Conservation (phyloP, 306 rosid genomes). For the Begonia loranthoides region DNA sequence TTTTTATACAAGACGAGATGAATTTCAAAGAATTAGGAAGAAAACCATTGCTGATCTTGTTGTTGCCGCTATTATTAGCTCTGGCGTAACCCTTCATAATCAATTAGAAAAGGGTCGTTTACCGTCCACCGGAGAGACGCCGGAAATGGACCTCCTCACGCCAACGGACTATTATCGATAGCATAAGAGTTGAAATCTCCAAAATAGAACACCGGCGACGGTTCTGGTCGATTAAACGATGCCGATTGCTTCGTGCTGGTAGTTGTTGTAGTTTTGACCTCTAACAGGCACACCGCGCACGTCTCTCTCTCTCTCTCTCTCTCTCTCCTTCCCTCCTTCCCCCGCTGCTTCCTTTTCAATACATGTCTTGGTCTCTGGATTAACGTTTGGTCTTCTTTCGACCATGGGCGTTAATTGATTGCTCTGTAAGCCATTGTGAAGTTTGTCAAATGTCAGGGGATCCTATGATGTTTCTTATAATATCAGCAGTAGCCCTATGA, state of each 20-base stretch:
- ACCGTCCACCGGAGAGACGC: background rate
- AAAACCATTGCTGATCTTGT: constrained; percentile 26
- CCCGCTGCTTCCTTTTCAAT: background rate
- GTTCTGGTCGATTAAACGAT: background rate
- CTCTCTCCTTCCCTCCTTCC: constrained; percentile 1
- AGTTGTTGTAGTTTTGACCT: background rate
- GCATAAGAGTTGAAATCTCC: background rate
- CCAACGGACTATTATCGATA: background rate
- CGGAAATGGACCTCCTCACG: background rate
- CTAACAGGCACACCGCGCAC: background rate
- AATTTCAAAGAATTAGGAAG: constrained; percentile 74
- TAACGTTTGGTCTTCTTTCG: too few species aligned
- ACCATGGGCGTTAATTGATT: too few species aligned
- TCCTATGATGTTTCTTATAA: too few species aligned
- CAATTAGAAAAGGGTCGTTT: background rate
- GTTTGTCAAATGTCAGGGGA: too few species aligned
- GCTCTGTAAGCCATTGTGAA: too few species aligned
- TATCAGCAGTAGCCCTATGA: too few species aligned
- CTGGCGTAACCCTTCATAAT: background rate
- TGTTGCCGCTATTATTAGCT: background rate
- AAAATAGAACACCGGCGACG: background rate
- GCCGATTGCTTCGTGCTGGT: background rate
- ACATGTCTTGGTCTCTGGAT: too few species aligned
- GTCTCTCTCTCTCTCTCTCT: background rate
- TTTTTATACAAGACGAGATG: constrained; percentile 77